These are phyloP conservation scores for Talaromyces stipitatus DNA, from an alignment of 495 filamentous ascomycete genomes.

Conservation along the genomic window DNA sequence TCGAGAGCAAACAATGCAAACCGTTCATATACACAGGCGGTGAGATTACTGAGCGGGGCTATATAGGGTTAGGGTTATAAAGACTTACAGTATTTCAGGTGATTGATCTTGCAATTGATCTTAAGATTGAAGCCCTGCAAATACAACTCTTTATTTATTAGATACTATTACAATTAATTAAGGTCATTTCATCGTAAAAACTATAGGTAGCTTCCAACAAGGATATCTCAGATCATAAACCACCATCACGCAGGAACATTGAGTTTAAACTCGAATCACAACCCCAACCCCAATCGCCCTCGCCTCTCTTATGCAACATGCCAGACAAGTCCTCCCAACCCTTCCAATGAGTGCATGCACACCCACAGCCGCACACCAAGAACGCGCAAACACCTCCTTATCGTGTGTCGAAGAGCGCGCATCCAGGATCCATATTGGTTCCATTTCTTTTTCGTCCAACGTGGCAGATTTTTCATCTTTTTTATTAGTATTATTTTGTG, in stretches of 20 bases:
- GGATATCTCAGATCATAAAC: neutral
- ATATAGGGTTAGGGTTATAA: neutral
- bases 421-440: conserved; percentile 43
- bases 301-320: conserved; percentile 64
- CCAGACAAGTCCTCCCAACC: conserved; percentile 53
- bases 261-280: conserved; percentile 50
- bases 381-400: conserved; percentile 57
- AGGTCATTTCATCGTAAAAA: too few relatives aligned
- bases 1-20: conserved; percentile 19
- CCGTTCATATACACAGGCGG: neutral
- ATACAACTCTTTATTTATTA: too few relatives aligned
- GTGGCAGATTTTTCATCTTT: neutral
- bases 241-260: neutral
- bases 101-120: too few relatives aligned
- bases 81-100: too few relatives aligned
- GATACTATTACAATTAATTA: neutral
- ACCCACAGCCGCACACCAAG: conserved; percentile 62
- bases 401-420: conserved; percentile 41
- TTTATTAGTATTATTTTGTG: neutral
- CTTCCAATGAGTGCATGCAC: conserved; percentile 62
- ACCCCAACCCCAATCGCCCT: conserved; percentile 58
- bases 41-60: neutral
- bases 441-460: conserved; percentile 19
- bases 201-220: neutral
- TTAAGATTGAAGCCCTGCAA: too few relatives aligned